Base-by-base conservation (phyloP, 805 yeast species). In the Hanseniaspora vineae region DNA sequence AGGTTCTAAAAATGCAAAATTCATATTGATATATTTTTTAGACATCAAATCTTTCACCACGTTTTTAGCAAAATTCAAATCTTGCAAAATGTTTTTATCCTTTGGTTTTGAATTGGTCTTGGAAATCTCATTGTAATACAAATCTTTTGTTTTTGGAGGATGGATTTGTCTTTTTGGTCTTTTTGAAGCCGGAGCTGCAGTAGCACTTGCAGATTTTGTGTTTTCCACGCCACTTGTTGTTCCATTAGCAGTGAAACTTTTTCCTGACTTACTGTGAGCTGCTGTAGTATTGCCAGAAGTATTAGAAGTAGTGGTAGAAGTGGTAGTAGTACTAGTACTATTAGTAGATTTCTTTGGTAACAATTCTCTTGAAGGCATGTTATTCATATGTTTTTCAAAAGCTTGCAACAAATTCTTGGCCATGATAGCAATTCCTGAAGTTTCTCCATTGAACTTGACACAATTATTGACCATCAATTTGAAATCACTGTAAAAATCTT, bases 161-260 rank as follows among this genome's bases (percentile, higher is more conserved):
- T 89, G 97, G 44, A 92, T 87, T 55, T 87, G 92, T 55, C 98
- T 78, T 66, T 90, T 90, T 37, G 97, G 97, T 55, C 98, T 75
- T 31, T 89, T 44, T 46, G 80, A 84, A 20, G 81, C 78, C 6
- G 75, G 71, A 32, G 83, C 78, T 51, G 87, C 95, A 49, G 90
- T 74, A 61, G 95, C 75, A 45, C 82, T 75, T n/a, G 63, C 64
- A 11, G 64, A 62, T 0, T 70, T 33, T 68, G 1, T 67, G 55
- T 15, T 66, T 60, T 4, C 65, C 64, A 62, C 62, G 15, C 52
- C 55, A 2, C 58, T 57, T 46, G 46, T 49, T 42, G 37, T 17
- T 48, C 47, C 44, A 53, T 52, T 39, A 54, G 46, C 17, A 12
- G 15, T 33, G 37, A 33, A 13, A 12, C 37, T 33, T 23, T 23